Evolutionary conservation across 495 filamentous ascomycete species (phyloP), one percentile per base, ranked within the genome.

Genomic region (Cercophora samala): DNA sequence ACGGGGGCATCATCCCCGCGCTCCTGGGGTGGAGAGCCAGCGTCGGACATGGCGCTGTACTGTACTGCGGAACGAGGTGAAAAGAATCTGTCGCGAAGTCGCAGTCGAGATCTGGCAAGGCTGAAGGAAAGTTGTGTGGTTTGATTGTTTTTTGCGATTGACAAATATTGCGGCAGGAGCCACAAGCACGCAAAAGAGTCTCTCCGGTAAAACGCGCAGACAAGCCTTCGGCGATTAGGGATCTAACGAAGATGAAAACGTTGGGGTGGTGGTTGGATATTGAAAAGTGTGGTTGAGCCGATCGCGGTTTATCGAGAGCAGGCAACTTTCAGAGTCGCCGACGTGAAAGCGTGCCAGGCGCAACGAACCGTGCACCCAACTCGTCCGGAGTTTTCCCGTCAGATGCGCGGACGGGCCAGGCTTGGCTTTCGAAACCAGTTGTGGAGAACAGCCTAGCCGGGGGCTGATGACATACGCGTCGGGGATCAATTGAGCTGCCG

Each of bases 11-110:
- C 72, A 25, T 68, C 60, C 5, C 72, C 69, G 32, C 51, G 59
- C 60, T 71, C 64, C 60, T 72, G 63, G 21, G 72, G 69, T 52
- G 70, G 72, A 5, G 75, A 76, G 32, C 73, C 79, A 58, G 62
- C 19, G 60, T 46, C 21, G n/a, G 64, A 55, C 64, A 69, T 62
- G 60, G 60, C 29, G 26, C 18, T 19, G 29, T 29, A 21, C 6
- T 24, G 8, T 60, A n/a, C n/a, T n/a, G n/a, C n/a, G n/a, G n/a
- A n/a, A n/a, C n/a, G 25, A 29, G 19, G 60, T 62, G 9, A 6
- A 6, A 29, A 46, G n/a, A 25, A 5, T 23, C 4, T 13, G 17
- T 23, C 26, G 58, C 26, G 11, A 25, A n/a, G 29, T 17, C 17
- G 24, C 53, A 21, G n/a, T 19, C 53, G 23, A 26, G 5, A 21